Evolutionary conservation across 1,284 basidiomycete genomes (phyloP).

Genomic region (Ustilago bromivora): DNA sequence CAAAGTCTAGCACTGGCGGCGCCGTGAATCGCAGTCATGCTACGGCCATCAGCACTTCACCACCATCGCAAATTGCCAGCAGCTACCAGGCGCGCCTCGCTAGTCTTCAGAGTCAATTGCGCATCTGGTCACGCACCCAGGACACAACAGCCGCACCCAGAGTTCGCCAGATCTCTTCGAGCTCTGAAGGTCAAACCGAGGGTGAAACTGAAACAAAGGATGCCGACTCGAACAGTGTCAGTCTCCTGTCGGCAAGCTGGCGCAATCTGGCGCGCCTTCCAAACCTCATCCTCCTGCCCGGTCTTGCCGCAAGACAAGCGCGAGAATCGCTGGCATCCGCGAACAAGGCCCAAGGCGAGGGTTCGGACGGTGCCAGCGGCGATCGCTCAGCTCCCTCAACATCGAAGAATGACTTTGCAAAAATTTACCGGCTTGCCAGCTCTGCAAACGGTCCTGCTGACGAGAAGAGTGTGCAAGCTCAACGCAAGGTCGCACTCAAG

Average conservation of each 20-base stretch:
- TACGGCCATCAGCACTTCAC: constrained; percentile 23
- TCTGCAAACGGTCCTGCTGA: constrained; percentile 5
- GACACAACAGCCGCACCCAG: constrained; percentile 3
- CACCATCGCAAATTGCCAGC: constrained; percentile 14
- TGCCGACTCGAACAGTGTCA: constrained; percentile 12
- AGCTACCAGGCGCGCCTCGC: constrained; percentile 50
- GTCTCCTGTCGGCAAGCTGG: constrained; percentile 51
- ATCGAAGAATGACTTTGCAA: constrained; percentile 32
- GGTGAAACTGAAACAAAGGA: constrained; percentile 20
- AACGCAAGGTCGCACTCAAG: constrained; percentile 27
- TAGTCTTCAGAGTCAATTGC: constrained; percentile 43
- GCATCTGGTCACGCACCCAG: constrained; percentile 39
- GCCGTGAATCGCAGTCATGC: constrained; percentile 8
- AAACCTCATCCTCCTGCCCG: constrained; percentile 49
- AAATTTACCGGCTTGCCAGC: constrained; percentile 37
- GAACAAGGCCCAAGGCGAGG: constrained; percentile 13
- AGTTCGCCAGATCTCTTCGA: constrained; percentile 29
- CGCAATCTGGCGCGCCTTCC: constrained; percentile 47
- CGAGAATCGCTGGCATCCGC: constrained; percentile 25
- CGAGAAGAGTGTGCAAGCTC: constrained; percentile 26
- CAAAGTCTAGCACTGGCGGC: background rate
- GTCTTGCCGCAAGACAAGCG: constrained; percentile 43
- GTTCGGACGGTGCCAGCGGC: background rate
- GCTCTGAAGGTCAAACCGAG: constrained; percentile 30
- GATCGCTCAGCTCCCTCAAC: background rate